Conservation (phyloP, 2,329 filamentous ascomycete species). For the Aspergillus hortae region DNA sequence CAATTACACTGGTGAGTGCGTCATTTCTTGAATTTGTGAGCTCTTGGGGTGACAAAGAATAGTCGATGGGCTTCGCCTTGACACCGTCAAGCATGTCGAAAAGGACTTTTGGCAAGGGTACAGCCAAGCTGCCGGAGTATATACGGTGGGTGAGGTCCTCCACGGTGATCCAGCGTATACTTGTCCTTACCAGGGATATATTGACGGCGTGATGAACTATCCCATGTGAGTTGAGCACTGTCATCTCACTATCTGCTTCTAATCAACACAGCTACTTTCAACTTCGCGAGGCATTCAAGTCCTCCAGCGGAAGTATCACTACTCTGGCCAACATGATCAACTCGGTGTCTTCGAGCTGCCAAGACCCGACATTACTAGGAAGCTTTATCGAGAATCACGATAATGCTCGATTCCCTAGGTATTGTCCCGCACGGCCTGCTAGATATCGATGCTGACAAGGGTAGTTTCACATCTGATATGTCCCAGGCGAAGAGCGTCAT, state of each 20-base stretch:
- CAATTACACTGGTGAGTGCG: slow-evolving; percentile 57
- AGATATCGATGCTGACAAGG: background rate
- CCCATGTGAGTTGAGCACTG: slow-evolving; percentile 32
- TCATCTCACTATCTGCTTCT: no score
- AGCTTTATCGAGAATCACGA: slow-evolving; percentile 62
- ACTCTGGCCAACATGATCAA: slow-evolving; percentile 34
- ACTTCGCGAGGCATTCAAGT: slow-evolving; percentile 34
- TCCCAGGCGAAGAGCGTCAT: slow-evolving; percentile 59
- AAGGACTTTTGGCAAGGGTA: slow-evolving; percentile 44
- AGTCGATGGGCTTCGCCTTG: slow-evolving; percentile 52
- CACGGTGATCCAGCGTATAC: slow-evolving; percentile 39
- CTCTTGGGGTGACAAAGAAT: background rate
- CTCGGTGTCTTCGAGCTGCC: slow-evolving; percentile 31
- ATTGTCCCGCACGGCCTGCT: background rate
- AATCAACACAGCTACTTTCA: slow-evolving; percentile 24
- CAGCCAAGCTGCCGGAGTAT: slow-evolving; percentile 42
- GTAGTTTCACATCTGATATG: slow-evolving; percentile 28
- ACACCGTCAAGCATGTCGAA: slow-evolving; percentile 50
- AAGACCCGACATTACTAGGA: slow-evolving; percentile 49
- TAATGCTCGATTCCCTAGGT: slow-evolving; percentile 51
- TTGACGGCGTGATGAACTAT: slow-evolving; percentile 50
- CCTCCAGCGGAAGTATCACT: slow-evolving; percentile 31
- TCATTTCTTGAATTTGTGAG: no score
- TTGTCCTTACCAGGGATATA: slow-evolving; percentile 43
- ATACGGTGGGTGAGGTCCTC: slow-evolving; percentile 48